Evolutionary conservation across 2,329 filamentous ascomycete species (phyloP), one percentile per base, ranked within the genome.

Genomic region (Mycosphaerella sp.): DNA sequence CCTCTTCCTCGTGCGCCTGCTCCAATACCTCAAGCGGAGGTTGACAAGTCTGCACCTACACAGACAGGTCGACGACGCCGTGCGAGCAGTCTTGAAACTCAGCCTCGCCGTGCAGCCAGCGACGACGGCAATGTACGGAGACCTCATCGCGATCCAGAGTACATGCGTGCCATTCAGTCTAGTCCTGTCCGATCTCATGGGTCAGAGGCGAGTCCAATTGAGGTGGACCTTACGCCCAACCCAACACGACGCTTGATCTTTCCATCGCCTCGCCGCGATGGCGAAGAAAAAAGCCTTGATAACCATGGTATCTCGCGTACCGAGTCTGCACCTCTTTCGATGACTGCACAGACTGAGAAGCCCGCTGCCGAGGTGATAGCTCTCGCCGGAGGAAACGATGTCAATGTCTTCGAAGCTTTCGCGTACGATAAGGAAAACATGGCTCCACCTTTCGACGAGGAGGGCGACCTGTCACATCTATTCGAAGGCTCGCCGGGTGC

Each of bases 191-290:
- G 78, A 21, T 74, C 79, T 54, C 67, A 73, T 53, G 76, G 76
- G 54, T 53, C 50, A 45, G 74, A 74, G 47, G 68, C 72, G 48
- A 70, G 74, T 14, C 74, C 76, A 2, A 74, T 79, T 56, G 74
- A 81, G 56, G 67, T 78, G 47, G 74, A 76, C 48, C 66, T 80
- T 11, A 82, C 80, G 3, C 80, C 81, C 2, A 81, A 76, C 64
- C 78, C 80, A 21, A 90, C 86, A 0, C 79, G 86, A 56, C 78
- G 89, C 54, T 71, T 91, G 2, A 76, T 93, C 1, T 93, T 93
- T 64, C 86, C 88, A 1, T 90, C 86, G 0, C 87, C 87, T 2
- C 78, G 83, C 42, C 86, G 85, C 60, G 80, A 82, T 31, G 80
- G 79, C 36, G 76, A 81, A 44, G 72, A 78, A 1, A 88, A 83